Percentiles rank a stretch among this genome's conserved stretches.
Conservation (phyloP, 2,329 filamentous ascomycete species). For the Zasmidium angulare region DNA sequence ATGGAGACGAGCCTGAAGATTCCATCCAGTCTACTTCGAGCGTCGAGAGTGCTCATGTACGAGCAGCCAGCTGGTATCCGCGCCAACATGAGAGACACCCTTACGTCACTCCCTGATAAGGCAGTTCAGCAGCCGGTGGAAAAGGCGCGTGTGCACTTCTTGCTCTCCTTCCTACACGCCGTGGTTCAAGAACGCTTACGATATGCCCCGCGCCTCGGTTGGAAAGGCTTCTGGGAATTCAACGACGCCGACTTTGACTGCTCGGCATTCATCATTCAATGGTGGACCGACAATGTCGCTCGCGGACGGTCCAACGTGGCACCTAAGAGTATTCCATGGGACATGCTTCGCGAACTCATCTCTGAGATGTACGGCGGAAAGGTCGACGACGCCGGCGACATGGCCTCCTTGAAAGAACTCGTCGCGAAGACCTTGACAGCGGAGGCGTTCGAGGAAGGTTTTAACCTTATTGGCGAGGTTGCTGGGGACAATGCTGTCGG, state of each 20-base stretch:
- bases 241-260: conserved; percentile 99
- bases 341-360: conserved; percentile 86
- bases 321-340: conserved; percentile 92
- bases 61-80: conserved; percentile 95
- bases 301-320: conserved; percentile 88
- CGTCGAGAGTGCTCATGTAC: conserved; percentile 93
- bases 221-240: conserved; percentile 99
- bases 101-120: conserved; percentile 63
- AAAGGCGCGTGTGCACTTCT: conserved; percentile 81
- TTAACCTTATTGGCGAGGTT: conserved; percentile 75
- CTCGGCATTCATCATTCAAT: conserved; percentile 91
- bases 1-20: conserved; percentile 98
- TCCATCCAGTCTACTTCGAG: conserved; percentile 89
- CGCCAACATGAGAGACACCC: conserved; percentile 98
- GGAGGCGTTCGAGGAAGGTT: conserved; percentile 85
- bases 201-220: conserved; percentile 89
- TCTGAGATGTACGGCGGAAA: conserved; percentile 97
- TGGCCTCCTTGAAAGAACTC: conserved; percentile 68
- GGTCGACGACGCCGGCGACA: conserved; percentile 88
- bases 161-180: conserved; percentile 92
- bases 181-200: conserved; percentile 92
- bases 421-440: conserved; percentile 80
- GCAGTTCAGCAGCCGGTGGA: conserved; percentile 83
- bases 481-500: conserved; percentile 43
- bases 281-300: conserved; percentile 83